Evolutionary conservation across 2,329 filamentous ascomycete species (phyloP).

Genomic region (Fusarium concolor): DNA sequence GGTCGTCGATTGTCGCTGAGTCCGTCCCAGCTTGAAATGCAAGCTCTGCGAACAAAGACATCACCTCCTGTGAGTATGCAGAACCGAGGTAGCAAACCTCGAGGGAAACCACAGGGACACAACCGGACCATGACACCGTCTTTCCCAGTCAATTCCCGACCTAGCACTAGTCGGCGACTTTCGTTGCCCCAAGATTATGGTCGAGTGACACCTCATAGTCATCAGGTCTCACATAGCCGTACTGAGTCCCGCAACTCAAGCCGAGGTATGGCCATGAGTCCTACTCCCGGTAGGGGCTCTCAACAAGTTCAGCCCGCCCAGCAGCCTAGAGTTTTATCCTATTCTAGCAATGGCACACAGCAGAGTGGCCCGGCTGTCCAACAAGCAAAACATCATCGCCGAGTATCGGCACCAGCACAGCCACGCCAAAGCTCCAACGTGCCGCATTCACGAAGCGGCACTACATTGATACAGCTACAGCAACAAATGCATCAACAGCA

Average conservation of each 20-base stretch:
- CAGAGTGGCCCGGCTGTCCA: constrained; percentile 6
- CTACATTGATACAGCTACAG: constrained; percentile 29
- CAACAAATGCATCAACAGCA: constrained; percentile 26
- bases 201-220: constrained; percentile 30
- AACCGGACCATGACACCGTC: constrained; percentile 29
- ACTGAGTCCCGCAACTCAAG: constrained; percentile 30
- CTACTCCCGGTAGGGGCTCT: constrained; percentile 3
- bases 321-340: constrained; percentile 28
- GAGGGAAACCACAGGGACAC: constrained; percentile 24
- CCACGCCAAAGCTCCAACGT: constrained; percentile 7
- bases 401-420: constrained; percentile 36
- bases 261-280: constrained; percentile 16
- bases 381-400: constrained; percentile 36
- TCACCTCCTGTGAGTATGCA: constrained; percentile 58
- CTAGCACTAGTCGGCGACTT: constrained; percentile 24
- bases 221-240: constrained; percentile 20
- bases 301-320: constrained; percentile 21
- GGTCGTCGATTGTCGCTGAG: constrained; percentile 16
- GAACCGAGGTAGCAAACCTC: constrained; percentile 52
- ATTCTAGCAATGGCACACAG: constrained; percentile 36
- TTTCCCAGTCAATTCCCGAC: constrained; percentile 21
- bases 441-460: constrained; percentile 29
- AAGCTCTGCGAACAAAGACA: constrained; percentile 49
- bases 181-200: constrained; percentile 38
- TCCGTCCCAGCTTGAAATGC: constrained; percentile 18